phyloP scores from a whole-genome alignment of 2,329 filamentous ascomycete species.

The Fusarium sterilihyphosum region DNA sequence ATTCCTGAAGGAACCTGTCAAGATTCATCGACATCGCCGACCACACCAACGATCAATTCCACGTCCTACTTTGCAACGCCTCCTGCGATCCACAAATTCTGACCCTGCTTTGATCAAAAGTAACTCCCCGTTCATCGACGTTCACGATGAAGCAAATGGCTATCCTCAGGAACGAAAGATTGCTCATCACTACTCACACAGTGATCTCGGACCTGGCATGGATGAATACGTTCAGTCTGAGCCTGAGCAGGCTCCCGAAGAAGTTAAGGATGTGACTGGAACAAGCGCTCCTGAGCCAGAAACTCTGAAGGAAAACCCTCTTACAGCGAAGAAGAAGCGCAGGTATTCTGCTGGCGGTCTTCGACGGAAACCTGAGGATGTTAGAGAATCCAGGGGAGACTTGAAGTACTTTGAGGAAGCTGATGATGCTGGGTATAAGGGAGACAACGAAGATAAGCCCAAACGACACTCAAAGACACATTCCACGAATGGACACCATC shows the following conservation, averaged over 20 bases:
- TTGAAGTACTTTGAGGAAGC: conserved; percentile 93
- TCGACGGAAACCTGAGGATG: conserved; percentile 76
- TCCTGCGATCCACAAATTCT: conserved; percentile 57
- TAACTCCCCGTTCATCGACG: conserved; percentile 26
- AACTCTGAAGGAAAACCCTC: conserved; percentile 56
- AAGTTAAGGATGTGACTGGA: conserved; percentile 66
- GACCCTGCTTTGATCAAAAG: conserved; percentile 51
- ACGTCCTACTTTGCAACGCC: conserved; percentile 58
- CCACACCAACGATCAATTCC: conserved; percentile 75
- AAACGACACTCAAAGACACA: conserved; percentile 10
- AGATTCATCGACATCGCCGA: conserved; percentile 79
- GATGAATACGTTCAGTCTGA: conserved; percentile 42
- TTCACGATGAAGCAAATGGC: not conserved
- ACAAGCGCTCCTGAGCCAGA: conserved; percentile 73
- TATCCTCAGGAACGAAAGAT: conserved; percentile 18
- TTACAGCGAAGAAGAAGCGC: conserved; percentile 64
- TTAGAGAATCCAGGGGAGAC: conserved; percentile 75
- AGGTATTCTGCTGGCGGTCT: conserved; percentile 90
- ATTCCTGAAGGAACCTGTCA: conserved; percentile 84
- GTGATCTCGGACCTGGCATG: conserved; percentile 46
- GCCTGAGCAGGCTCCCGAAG: conserved; percentile 48
- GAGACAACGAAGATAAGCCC: conserved; percentile 57
- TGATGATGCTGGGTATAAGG: conserved; percentile 82
- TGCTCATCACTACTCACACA: conserved; percentile 44
- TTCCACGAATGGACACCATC: conserved; percentile 7